Evolutionary conservation across 1,284 basidiomycete genomes (phyloP).

Genomic region (Boletus holoroseus): DNA sequence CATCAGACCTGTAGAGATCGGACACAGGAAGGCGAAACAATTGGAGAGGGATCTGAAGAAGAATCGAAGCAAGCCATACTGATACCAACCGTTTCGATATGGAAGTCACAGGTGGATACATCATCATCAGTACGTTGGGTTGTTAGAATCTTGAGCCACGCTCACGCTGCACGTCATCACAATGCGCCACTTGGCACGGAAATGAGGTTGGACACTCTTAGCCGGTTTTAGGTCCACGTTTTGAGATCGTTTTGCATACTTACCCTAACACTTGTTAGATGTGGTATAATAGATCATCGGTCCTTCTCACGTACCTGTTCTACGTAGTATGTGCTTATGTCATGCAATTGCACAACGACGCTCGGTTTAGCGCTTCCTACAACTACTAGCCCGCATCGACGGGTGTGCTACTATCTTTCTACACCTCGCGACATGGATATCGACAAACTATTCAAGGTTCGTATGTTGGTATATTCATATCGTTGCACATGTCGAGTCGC

Average conservation of each 20-base stretch:
- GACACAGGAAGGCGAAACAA: conserved; percentile 81
- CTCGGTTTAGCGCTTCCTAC: too few species aligned
- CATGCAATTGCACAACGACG: background rate
- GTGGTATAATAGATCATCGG: conserved; percentile 1
- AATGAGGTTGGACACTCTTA: conserved; percentile 8
- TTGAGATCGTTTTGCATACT: background rate
- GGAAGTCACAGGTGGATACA: conserved; percentile 6
- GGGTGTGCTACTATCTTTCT: background rate
- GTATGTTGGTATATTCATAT: conserved; percentile 10
- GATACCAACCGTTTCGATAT: conserved; percentile 17
- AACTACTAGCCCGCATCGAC: background rate
- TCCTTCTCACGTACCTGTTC: background rate
- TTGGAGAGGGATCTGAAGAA: conserved; percentile 78
- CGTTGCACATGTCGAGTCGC: background rate
- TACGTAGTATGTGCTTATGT: conserved; percentile 18
- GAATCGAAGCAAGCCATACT: conserved; percentile 74
- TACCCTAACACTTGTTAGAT: conserved; percentile 8
- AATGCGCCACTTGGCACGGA: conserved; percentile 6
- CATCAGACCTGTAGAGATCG: conserved; percentile 89
- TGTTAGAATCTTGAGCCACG: conserved; percentile 16
- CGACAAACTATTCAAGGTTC: conserved; percentile 77
- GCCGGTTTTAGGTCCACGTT: background rate
- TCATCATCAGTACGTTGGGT: conserved; percentile 28
- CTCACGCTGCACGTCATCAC: conserved; percentile 18
- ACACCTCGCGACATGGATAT: conserved; percentile 56